Evolutionary conservation across 805 yeast genomes (phyloP).

Genomic region (Cyberlindnera maritima): DNA sequence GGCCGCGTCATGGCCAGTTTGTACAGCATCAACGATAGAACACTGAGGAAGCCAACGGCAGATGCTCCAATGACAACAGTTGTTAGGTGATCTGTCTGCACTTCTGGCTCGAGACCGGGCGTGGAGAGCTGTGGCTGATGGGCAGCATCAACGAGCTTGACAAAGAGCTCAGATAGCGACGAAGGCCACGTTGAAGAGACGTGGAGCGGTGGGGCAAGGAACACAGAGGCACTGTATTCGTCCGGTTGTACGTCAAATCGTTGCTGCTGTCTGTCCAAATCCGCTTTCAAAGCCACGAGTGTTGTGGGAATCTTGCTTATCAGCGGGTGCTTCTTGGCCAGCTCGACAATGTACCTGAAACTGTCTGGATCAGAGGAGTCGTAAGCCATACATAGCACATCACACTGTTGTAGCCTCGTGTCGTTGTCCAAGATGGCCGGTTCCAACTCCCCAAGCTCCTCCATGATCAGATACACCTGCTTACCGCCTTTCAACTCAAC

Average conservation of each 20-base stretch:
- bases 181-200: constrained; percentile 89
- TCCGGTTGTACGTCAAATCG: constrained; percentile 86
- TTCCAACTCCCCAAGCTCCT: constrained; percentile 86
- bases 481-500: constrained; percentile 93
- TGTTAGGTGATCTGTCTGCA: constrained; percentile 48
- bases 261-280: constrained; percentile 93
- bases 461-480: constrained; percentile 87
- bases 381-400: constrained; percentile 83
- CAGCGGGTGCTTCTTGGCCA: constrained; percentile 57
- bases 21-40: constrained; percentile 65
- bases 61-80: constrained; percentile 60
- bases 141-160: constrained; percentile 87
- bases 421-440: constrained; percentile 76
- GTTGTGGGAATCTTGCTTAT: constrained; percentile 73
- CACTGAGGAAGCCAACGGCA: constrained; percentile 62
- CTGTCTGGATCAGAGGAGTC: constrained; percentile 97
- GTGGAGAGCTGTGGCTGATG: constrained; percentile 75
- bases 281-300: constrained; percentile 92
- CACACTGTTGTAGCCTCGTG: constrained; percentile 75
- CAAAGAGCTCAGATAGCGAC: constrained; percentile 78
- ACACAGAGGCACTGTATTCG: constrained; percentile 64
- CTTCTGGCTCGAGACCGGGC: constrained; percentile 70
- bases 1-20: constrained; percentile 31
- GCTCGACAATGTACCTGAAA: constrained; percentile 73
- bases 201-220: constrained; percentile 80